Percentiles rank a stretch among this genome's conserved stretches.
These are phyloP conservation scores for Macrolepiota fuliginosa DNA, from an alignment of 768 basidiomycete species.

Conservation along the genomic window DNA sequence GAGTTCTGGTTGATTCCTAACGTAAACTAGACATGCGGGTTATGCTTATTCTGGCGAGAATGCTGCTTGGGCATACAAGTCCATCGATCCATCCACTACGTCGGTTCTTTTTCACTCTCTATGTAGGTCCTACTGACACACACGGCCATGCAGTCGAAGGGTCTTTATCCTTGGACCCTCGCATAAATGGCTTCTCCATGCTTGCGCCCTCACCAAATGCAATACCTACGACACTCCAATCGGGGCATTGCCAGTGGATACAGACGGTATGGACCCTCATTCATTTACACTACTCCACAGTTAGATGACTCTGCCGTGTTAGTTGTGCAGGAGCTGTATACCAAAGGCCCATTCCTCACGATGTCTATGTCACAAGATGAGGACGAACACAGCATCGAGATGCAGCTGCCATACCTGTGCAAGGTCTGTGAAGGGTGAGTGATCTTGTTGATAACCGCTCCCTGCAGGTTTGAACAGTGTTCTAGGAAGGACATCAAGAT, in stretches of 20 bases:
- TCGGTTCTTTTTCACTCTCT: conserved; percentile 35
- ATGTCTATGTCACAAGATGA: conserved; percentile 75
- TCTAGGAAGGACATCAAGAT: conserved; percentile 71
- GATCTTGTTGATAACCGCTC: background rate
- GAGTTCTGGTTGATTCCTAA: conserved; percentile 2
- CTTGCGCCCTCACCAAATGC: conserved; percentile 85
- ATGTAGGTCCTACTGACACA: conserved; percentile 10
- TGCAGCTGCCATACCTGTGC: conserved; percentile 92
- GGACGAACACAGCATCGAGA: conserved; percentile 96
- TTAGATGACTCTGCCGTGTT: background rate
- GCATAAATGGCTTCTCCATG: conserved; percentile 84
- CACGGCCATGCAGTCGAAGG: conserved; percentile 57
- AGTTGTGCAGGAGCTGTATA: conserved; percentile 68
- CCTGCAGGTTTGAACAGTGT: background rate
- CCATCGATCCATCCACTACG: conserved; percentile 81
- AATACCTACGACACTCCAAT: conserved; percentile 80
- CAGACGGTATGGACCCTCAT: conserved; percentile 55
- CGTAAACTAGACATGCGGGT: conserved; percentile 78
- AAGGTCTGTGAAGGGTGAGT: conserved; percentile 80
- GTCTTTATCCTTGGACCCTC: conserved; percentile 96
- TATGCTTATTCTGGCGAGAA: conserved; percentile 92
- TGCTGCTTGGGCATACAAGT: conserved; percentile 95
- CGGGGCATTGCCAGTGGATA: conserved; percentile 77
- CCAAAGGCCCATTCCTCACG: conserved; percentile 65
- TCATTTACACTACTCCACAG: background rate